Evolutionary conservation across 495 filamentous ascomycete species (phyloP), one percentile per base, ranked within the genome.

Genomic region (Xylaria grammica): DNA sequence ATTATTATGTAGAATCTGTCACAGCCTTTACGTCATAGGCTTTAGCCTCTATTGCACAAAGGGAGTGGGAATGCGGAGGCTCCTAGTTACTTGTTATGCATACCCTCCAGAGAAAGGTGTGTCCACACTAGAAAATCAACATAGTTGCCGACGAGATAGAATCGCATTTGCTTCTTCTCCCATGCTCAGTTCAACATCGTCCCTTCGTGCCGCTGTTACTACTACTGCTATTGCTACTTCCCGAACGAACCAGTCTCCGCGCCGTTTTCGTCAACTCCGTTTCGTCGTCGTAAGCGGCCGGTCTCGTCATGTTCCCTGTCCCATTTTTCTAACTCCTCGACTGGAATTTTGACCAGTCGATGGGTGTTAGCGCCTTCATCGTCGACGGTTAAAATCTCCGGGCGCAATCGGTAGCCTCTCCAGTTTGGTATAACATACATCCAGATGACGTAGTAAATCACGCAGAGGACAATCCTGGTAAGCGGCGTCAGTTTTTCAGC

Each of bases 251-350:
- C 19, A 17, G 44, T 36, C 11, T 58, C 56, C 13, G 56, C 17
- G 4, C 15, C 26, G 19, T 29, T 60, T 15, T 9, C 7, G 7
- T 57, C 59, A 26, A 26, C 51, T 34, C 38, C 48, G 6, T 40
- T 59, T 29, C 53, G 63, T 13, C 60, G 65, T 54, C 71, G 27
- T 20, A 71, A 45, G 19, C 75, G 72, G 4, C 84, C 85, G 2
- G 78, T 75, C 27, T 80, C 82, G 72, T 89, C 86, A 69, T 88
- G 84, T 11, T 80, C 77, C 19, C 74, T 76, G 69, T 88, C 87
- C 85, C 85, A 88, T 15, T 65, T 70, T 0, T 42, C 75, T 34
- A 89, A 22, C 40, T 85, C 77, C 1, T 56, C 69, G 6, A 79
- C 68, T 0, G 84, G 83, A 7, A 90, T 79, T 65, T 85, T 87